A percentile compares a stretch with the other conserved stretches of the same genome.
These are phyloP conservation scores for Vaccinium darrowii DNA, from an alignment of 148 eudicot species.

Conservation along the genomic window DNA sequence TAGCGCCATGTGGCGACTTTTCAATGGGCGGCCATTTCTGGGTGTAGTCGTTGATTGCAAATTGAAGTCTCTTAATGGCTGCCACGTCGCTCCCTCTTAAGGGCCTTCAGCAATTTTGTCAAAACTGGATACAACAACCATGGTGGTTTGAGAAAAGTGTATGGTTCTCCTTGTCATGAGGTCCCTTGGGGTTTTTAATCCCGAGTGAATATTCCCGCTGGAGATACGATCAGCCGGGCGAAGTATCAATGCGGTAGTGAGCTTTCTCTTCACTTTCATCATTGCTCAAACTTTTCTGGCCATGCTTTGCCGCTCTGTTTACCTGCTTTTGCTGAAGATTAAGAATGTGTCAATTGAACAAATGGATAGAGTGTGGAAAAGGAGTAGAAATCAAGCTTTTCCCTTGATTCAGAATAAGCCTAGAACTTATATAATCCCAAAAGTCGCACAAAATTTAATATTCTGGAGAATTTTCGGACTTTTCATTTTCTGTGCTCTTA, in stretches of 20 bases:
- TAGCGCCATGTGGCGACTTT: no score
- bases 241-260: slow-evolving; percentile 14
- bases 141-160: not conserved
- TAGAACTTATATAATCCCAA: no score
- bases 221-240: slow-evolving; percentile 15
- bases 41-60: no score
- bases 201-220: slow-evolving; percentile 36
- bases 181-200: slow-evolving; percentile 41
- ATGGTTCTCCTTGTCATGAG: slow-evolving; percentile 36
- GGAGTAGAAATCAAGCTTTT: no score
- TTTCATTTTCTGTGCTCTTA: no score
- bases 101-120: no score
- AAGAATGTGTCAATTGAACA: slow-evolving; percentile 11
- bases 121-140: not conserved
- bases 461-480: no score
- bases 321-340: slow-evolving; percentile 29
- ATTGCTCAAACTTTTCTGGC: slow-evolving; percentile 10
- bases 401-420: no score
- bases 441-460: no score
- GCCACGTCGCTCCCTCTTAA: no score
- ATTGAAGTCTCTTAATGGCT: no score
- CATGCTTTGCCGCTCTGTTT: slow-evolving; percentile 24
- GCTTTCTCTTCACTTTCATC: slow-evolving; percentile 10
- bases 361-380: not conserved
- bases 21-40: no score